These are phyloP conservation scores for Tulasnella sp. DNA, from an alignment of 768 basidiomycete species.

Conservation along the genomic window DNA sequence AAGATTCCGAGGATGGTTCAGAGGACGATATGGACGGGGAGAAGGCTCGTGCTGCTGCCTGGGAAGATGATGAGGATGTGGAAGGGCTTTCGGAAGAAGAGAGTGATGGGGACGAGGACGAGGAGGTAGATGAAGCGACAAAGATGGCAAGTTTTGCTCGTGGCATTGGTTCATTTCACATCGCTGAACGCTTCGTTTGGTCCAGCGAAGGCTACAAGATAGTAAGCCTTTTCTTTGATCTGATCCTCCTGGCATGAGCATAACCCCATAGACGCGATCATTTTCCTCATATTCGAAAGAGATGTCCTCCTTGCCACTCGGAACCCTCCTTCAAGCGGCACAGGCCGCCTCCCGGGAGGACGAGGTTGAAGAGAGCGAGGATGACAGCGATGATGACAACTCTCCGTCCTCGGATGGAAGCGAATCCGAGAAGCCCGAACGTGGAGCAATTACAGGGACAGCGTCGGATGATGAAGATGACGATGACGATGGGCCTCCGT, in stretches of 20 bases:
- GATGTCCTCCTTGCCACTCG: slow-evolving; percentile 1
- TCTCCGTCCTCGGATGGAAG: no score
- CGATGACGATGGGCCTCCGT: slow-evolving; percentile 25
- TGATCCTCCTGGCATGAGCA: no score
- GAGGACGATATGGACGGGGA: slow-evolving; percentile 32
- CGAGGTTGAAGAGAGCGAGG: slow-evolving; percentile 15
- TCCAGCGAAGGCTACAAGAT: not conserved
- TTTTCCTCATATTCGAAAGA: not conserved
- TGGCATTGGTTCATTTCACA: not conserved
- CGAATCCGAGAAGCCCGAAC: no score
- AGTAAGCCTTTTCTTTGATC: not conserved
- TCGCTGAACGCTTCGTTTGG: not conserved
- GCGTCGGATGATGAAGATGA: slow-evolving; percentile 25
- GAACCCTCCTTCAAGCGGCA: not conserved
- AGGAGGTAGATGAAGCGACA: not conserved
- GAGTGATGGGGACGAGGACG: slow-evolving; percentile 12
- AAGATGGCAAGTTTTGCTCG: not conserved
- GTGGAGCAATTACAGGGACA: slow-evolving; percentile 27
- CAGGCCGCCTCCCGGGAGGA: slow-evolving; percentile 5
- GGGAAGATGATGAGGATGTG: slow-evolving; percentile 40
- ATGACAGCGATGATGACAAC: no score
- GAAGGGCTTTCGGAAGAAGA: slow-evolving; percentile 10
- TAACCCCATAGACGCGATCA: not conserved
- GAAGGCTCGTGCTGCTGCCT: slow-evolving; percentile 48
- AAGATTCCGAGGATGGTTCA: slow-evolving; percentile 15